Evolutionary conservation across 495 filamentous ascomycete genomes (phyloP).

Genomic region (Choiromyces venosus): DNA sequence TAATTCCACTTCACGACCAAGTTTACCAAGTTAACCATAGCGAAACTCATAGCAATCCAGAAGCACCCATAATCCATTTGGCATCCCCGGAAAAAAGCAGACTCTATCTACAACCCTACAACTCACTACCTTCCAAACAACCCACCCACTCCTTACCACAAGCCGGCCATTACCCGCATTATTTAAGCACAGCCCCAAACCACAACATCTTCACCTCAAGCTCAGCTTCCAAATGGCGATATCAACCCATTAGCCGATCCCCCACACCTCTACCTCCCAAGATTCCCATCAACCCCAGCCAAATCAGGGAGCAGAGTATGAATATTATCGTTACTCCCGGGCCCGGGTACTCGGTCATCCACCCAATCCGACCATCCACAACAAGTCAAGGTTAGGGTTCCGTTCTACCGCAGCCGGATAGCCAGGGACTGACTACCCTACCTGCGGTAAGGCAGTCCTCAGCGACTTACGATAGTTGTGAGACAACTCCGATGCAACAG

Average conservation of each 20-base stretch:
- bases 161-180: not conserved
- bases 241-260: not conserved
- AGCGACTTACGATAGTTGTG: not conserved
- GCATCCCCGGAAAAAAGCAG: not conserved
- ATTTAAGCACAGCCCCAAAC: not conserved
- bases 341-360: not conserved
- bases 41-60: too few species aligned
- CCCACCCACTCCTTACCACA: not conserved
- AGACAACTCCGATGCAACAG: not conserved
- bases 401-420: not conserved
- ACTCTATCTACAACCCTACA: not conserved
- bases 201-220: not conserved
- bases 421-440: not conserved
- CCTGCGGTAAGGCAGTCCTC: not conserved
- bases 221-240: not conserved
- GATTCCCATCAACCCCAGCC: not conserved
- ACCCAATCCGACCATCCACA: not conserved
- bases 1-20: too few species aligned
- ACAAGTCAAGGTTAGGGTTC: not conserved
- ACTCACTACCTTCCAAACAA: not conserved
- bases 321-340: not conserved
- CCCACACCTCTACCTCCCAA: not conserved
- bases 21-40: too few species aligned
- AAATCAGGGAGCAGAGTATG: not conserved
- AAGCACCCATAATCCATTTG: not conserved